phyloP scores from a whole-genome alignment of 345 rosid species.

The Eucalyptus fibrosa region DNA sequence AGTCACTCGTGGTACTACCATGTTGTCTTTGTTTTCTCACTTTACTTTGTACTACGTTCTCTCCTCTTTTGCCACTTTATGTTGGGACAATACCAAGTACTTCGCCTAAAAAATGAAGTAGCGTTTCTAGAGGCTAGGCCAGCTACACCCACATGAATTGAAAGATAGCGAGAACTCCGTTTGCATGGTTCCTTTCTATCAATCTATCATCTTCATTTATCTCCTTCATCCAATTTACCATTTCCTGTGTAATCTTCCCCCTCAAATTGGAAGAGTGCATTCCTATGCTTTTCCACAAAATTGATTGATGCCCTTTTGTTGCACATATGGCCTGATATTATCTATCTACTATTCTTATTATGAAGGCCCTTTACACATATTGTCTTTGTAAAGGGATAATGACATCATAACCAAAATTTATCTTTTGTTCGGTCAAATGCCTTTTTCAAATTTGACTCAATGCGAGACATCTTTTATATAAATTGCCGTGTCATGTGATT shows the following conservation, averaged over 20 bases:
- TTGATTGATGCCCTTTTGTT: not conserved
- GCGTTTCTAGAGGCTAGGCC: not conserved
- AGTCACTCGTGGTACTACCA: not conserved
- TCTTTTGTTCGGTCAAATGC: not conserved
- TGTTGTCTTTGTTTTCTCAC: not conserved
- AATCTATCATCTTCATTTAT: not conserved
- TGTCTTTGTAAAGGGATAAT: not conserved
- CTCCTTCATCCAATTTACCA: not conserved
- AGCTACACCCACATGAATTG: not conserved
- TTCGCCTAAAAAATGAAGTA: not conserved
- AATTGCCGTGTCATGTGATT: not conserved
- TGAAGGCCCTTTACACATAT: not conserved
- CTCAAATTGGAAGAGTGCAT: not conserved
- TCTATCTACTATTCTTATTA: not conserved
- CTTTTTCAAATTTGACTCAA: not conserved
- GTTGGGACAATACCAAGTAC: not conserved
- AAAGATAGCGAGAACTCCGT: not conserved
- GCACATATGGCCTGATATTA: not conserved
- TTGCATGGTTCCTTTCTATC: not conserved
- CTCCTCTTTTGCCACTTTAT: not conserved
- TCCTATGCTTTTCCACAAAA: not conserved
- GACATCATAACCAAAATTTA: not conserved
- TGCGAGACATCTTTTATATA: not conserved
- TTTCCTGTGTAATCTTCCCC: not conserved
- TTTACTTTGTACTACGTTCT: not conserved